These are phyloP conservation scores for Selaginella moellendorffii DNA, from an alignment of 75 land plant species.

Conservation along the genomic window DNA sequence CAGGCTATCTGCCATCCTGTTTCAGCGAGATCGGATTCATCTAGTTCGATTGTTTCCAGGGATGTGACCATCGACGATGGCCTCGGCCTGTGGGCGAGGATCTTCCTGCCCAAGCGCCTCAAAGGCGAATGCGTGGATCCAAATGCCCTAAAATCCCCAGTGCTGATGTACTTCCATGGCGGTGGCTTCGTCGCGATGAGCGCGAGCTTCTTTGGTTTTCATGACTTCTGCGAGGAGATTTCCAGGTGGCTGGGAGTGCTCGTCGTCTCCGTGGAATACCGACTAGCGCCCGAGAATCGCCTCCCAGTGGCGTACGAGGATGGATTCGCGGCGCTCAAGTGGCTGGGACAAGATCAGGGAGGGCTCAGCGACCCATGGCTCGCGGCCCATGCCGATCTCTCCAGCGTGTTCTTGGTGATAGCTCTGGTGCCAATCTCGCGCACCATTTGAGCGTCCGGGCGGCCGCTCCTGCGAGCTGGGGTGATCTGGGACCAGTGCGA, in stretches of 20 bases:
- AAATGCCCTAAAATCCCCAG: conserved; percentile 28
- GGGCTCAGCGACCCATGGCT: conserved; percentile 22
- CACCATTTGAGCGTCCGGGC: conserved; percentile 67
- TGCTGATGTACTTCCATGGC: conserved; percentile 76
- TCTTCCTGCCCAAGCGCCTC: conserved; percentile 29
- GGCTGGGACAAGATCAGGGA: conserved; percentile 23
- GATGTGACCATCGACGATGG: conserved; percentile 27
- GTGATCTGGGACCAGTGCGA: conserved; percentile 22
- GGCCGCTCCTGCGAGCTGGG: too few relatives aligned
- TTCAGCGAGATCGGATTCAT: too few relatives aligned
- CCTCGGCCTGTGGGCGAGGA: conserved; percentile 20
- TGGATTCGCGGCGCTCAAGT: conserved; percentile 49
- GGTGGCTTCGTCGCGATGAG: conserved; percentile 75
- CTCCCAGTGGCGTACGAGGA: conserved; percentile 75
- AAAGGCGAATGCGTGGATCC: conserved; percentile 12
- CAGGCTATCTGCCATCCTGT: too few relatives aligned
- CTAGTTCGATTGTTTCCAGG: too few relatives aligned
- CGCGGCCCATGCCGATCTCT: conserved; percentile 14
- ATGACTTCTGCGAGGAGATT: conserved; percentile 59
- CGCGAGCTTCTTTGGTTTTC: conserved; percentile 55
- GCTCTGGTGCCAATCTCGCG: conserved; percentile 84
- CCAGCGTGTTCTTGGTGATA: conserved; percentile 48
- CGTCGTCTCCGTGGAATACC: conserved; percentile 71
- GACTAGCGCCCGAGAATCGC: conserved; percentile 61
- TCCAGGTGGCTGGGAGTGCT: conserved; percentile 37